Percentiles rank a stretch among this genome's conserved stretches.
These are phyloP conservation scores for Suhomyces kilbournensis DNA, from an alignment of 805 yeast genomes.

Conservation along the genomic window DNA sequence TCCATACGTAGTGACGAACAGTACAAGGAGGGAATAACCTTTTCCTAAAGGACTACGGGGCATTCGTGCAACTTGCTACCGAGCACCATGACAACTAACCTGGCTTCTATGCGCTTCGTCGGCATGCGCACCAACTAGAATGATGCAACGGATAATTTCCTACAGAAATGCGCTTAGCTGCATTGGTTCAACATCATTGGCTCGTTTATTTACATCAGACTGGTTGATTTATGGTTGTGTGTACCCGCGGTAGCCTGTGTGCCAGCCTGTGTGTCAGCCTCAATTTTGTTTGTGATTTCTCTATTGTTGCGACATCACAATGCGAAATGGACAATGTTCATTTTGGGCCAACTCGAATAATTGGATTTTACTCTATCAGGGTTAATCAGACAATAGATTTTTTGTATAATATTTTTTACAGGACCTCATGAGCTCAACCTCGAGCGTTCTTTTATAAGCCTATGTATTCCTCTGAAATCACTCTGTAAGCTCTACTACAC, in stretches of 20 bases:
- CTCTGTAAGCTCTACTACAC: background rate
- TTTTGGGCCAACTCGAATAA: background rate
- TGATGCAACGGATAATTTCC: background rate
- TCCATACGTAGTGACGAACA: background rate
- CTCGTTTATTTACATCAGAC: background rate
- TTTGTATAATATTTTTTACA: background rate
- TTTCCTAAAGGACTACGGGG: background rate
- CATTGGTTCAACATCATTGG: background rate
- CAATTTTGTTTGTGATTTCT: background rate
- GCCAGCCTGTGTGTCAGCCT: background rate
- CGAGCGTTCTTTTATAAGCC: background rate
- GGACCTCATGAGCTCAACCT: background rate
- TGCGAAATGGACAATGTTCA: background rate
- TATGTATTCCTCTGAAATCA: background rate
- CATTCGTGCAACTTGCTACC: background rate
- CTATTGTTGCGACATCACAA: background rate
- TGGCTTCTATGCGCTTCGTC: background rate
- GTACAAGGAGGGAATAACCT: background rate
- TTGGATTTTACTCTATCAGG: slow-evolving; percentile 1
- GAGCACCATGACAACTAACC: background rate
- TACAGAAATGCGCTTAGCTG: background rate
- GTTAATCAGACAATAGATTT: background rate
- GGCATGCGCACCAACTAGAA: background rate
- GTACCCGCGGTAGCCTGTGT: background rate
- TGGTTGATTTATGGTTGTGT: background rate